phyloP scores from a whole-genome alignment of 495 filamentous ascomycete species.

The Letharia columbiana region DNA sequence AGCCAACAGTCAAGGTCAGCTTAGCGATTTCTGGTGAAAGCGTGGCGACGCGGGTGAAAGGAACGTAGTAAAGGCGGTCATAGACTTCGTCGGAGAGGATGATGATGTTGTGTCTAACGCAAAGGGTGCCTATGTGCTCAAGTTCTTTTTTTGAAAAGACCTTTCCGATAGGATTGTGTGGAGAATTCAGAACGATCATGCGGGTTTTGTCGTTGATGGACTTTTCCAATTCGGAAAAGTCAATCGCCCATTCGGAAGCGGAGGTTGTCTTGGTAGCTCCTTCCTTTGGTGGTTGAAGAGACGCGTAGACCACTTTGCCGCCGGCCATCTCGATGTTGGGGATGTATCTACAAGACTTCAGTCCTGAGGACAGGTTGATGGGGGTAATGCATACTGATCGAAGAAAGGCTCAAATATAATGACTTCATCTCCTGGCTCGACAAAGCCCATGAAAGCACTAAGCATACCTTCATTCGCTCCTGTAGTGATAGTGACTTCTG shows the following conservation, averaged over 20 bases:
- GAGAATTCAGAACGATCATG: conserved; percentile 84
- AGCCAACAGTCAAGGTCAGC: conserved; percentile 86
- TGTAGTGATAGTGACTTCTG: conserved; percentile 89
- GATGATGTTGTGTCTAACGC: conserved; percentile 86
- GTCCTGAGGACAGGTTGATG: background rate
- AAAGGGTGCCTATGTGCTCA: conserved; percentile 78
- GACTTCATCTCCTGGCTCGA: conserved; percentile 90
- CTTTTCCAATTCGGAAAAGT: conserved; percentile 73
- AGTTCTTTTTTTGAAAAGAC: conserved; percentile 80
- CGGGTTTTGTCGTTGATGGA: conserved; percentile 80
- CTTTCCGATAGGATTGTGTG: conserved; percentile 97
- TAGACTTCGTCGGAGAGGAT: conserved; percentile 96
- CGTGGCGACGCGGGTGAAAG: conserved; percentile 86
- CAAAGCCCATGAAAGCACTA: conserved; percentile 93
- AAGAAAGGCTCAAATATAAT: conserved; percentile 99
- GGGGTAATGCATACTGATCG: conserved; percentile 57
- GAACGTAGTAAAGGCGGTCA: conserved; percentile 87
- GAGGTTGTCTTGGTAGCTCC: conserved; percentile 71
- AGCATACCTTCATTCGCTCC: conserved; percentile 97
- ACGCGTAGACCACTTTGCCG: conserved; percentile 86
- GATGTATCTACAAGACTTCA: conserved; percentile 55
- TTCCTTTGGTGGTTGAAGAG: conserved; percentile 81
- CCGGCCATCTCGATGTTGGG: conserved; percentile 97
- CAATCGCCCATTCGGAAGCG: conserved; percentile 78
- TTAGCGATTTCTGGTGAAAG: conserved; percentile 78